Evolutionary conservation across 805 yeast genomes (phyloP), one percentile per base, ranked within the genome.

Genomic region (Cyberlindnera maritima): DNA sequence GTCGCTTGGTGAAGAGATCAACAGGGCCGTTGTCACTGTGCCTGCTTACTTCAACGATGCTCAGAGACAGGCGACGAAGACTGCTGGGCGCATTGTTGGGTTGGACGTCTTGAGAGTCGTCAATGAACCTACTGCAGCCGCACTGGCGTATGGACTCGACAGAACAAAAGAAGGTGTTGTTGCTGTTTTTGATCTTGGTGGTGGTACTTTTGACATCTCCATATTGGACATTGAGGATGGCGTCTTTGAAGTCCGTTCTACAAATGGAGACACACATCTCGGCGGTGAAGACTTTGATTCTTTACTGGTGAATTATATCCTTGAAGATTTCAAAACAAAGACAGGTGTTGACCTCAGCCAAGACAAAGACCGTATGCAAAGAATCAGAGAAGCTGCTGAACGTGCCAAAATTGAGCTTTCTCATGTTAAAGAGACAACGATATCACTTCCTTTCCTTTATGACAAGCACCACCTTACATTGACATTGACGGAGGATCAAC

Each of bases 231-330:
- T 86, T 49, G 92, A 84, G 56, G 87, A 80, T 54, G 88, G 90
- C 48, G 88, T 86, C 10, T 85, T 86, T 63, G 91, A 85, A 65
- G 94, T 86, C 13, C 72, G 87, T 52, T 83, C 92, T 26, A 86
- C 95, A 21, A 85, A 86, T 61, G 95, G 95, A 55, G 85, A 86
- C 63, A 85, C 92, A 18, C 92, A 85, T 65, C 72, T 86, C 53
- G 95, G 95, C 54, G 95, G 95, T 50, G 92, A 86, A 64, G 95
- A 86, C 67, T 84, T 85, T 62, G 95, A 86, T 68, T 80, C 79
- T 55, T 68, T 85, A 37, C 67, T 86, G 13, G 70, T 79, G 52
- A 66, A 73, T 33, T 66, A 81, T 64, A 81, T 86, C 44, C 61
- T 85, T 21, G 77, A 77, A 10, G 65, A 66, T 18, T 84, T 85